A percentile compares a stretch with the other conserved stretches of the same genome.
Conservation (phyloP, 441 rosid genomes). For the Omphalea diandra region DNA sequence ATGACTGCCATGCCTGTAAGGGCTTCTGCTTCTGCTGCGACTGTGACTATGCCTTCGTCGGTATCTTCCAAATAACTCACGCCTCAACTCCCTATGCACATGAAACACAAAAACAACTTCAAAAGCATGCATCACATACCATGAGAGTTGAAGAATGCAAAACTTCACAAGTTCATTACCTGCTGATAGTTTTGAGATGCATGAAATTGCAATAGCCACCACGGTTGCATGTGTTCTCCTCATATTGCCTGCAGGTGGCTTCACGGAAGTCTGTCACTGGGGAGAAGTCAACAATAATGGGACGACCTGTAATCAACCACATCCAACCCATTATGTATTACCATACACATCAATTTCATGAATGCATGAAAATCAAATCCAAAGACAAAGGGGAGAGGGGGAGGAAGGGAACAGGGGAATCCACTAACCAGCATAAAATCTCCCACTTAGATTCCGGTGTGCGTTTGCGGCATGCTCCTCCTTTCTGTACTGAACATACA, state of each 20-base stretch:
- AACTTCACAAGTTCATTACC: constrained; percentile 18
- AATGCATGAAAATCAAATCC: not conserved
- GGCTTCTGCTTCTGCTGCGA: constrained; percentile 46
- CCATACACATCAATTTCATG: not conserved
- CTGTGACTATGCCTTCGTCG: constrained; percentile 48
- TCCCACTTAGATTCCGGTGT: constrained; percentile 50
- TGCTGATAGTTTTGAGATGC: constrained; percentile 56
- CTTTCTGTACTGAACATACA: constrained; percentile 77
- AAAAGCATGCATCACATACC: not conserved
- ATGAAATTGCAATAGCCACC: constrained; percentile 63
- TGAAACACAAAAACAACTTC: not conserved
- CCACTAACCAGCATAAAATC: constrained; percentile 54
- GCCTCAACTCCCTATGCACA: constrained; percentile 47
- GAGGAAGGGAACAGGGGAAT: too few species aligned
- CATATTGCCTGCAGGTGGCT: constrained; percentile 75
- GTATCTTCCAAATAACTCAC: constrained; percentile 41
- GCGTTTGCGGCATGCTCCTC: constrained; percentile 79
- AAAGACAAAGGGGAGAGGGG: not conserved
- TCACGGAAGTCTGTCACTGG: constrained; percentile 75
- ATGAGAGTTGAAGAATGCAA: not conserved
- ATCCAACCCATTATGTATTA: not conserved
- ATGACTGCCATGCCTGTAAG: constrained; percentile 36
- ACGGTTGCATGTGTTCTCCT: constrained; percentile 65
- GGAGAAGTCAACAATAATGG: constrained; percentile 70
- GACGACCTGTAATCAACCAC: constrained; percentile 40